phyloP scores from a whole-genome alignment of 805 yeast species.

The Yamadazyma akitaensis region DNA sequence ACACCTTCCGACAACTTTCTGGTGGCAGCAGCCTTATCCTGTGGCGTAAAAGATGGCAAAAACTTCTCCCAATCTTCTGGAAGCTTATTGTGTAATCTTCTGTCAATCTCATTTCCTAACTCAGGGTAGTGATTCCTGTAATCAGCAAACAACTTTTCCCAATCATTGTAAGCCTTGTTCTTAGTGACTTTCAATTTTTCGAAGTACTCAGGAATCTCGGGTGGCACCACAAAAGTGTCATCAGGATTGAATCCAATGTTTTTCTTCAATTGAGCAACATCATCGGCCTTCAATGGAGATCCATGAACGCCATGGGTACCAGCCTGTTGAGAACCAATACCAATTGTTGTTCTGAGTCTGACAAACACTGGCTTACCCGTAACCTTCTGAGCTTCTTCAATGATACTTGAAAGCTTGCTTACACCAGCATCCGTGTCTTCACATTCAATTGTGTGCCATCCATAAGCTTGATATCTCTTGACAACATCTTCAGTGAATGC shows the following conservation, averaged over 20 bases:
- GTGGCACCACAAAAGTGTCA: slow-evolving; percentile 72
- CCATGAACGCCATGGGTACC: slow-evolving; percentile 97
- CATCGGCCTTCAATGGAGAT: slow-evolving; percentile 92
- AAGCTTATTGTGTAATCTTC: slow-evolving; percentile 74
- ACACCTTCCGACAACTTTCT: slow-evolving; percentile 90
- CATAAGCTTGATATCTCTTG: slow-evolving; percentile 84
- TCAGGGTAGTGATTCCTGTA: slow-evolving; percentile 73
- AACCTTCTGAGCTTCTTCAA: slow-evolving; percentile 75
- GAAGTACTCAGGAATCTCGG: slow-evolving; percentile 76
- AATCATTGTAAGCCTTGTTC: slow-evolving; percentile 64
- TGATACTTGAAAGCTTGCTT: slow-evolving; percentile 65
- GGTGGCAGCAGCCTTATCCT: slow-evolving; percentile 83
- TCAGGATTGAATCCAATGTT: slow-evolving; percentile 87
- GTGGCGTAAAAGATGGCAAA: slow-evolving; percentile 76
- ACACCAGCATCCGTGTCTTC: slow-evolving; percentile 79
- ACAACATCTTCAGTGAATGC: slow-evolving; percentile 93
- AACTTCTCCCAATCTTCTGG: slow-evolving; percentile 78
- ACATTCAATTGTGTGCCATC: slow-evolving; percentile 85
- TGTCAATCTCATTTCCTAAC: slow-evolving; percentile 70
- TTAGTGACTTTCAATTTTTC: slow-evolving; percentile 56
- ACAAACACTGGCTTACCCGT: slow-evolving; percentile 83
- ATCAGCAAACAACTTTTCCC: slow-evolving; percentile 62
- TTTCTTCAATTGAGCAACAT: slow-evolving; percentile 79
- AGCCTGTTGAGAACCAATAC: slow-evolving; percentile 80
- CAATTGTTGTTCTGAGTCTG: slow-evolving; percentile 86